Conservation (phyloP, 345 rosid genomes). For the Arabidopsis arenosa region DNA sequence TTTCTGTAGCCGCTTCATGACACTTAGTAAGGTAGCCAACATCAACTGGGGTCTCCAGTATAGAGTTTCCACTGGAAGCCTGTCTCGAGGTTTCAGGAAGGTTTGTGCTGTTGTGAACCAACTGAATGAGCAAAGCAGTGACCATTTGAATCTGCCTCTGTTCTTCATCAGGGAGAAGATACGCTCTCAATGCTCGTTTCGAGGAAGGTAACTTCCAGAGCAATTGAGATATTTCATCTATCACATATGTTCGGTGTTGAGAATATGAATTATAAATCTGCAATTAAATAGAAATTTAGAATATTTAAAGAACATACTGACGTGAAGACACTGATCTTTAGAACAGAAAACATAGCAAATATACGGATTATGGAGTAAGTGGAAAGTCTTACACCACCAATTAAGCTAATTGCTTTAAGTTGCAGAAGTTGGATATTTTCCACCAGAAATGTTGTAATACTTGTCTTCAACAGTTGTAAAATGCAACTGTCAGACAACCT, state of each 20-base stretch:
- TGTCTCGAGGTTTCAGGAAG: conserved; percentile 82
- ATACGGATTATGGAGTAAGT: conserved; percentile 7
- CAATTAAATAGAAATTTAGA: conserved; percentile 34
- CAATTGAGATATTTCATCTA: conserved; percentile 88
- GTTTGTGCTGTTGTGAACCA: conserved; percentile 89
- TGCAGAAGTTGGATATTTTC: conserved; percentile 97
- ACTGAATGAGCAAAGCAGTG: conserved; percentile 91
- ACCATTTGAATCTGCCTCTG: conserved; percentile 98
- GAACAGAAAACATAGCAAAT: not conserved
- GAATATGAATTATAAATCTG: conserved; percentile 90
- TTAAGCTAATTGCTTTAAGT: conserved; percentile 86
- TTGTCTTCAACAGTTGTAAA: conserved; percentile 85
- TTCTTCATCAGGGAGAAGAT: conserved; percentile 98
- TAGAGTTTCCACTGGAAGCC: conserved; percentile 60
- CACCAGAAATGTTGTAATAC: conserved; percentile 87
- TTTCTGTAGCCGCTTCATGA: conserved; percentile 86
- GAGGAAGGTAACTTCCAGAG: conserved; percentile 90
- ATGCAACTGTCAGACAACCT: conserved; percentile 96
- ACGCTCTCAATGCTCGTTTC: conserved; percentile 77
- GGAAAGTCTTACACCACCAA: conserved; percentile 73
- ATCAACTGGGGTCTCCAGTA: conserved; percentile 74
- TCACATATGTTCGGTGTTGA: conserved; percentile 82
- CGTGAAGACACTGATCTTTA: conserved; percentile 8
- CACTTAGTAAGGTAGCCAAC: conserved; percentile 66
- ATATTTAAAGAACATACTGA: conserved; percentile 16